phyloP scores from a whole-genome alignment of 306 rosid genomes.

The Cucurbita ficifolia region DNA sequence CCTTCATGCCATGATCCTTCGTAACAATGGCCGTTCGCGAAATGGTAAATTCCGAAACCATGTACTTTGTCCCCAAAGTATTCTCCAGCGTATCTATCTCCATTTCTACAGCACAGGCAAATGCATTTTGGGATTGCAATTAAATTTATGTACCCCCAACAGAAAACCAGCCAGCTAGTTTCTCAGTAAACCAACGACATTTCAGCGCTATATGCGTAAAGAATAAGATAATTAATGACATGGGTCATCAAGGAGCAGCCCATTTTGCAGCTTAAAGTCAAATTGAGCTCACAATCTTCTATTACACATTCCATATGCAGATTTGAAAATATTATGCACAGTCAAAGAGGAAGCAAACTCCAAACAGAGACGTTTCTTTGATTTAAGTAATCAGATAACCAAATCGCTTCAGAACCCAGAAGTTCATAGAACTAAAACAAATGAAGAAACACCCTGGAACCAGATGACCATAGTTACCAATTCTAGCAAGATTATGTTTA shows the following conservation, averaged over 20 bases:
- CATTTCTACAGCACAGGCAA: conserved; percentile 53
- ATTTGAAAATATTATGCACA: neutral
- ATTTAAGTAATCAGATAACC: neutral
- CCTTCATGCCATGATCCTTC: conserved; percentile 99
- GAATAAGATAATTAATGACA: neutral
- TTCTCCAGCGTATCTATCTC: conserved; percentile 94
- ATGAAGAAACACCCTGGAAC: neutral
- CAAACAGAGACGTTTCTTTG: neutral
- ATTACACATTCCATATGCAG: neutral
- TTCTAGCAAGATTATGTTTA: neutral
- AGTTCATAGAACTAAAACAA: neutral
- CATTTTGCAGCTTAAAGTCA: neutral
- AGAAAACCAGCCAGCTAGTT: neutral
- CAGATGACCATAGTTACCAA: neutral
- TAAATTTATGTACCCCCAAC: neutral
- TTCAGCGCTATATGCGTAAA: neutral
- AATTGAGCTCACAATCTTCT: neutral
- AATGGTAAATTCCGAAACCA: conserved; percentile 88
- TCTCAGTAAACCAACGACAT: neutral
- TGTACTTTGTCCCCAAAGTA: conserved; percentile 93
- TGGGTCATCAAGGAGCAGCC: neutral
- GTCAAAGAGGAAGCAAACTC: neutral
- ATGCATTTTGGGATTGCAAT: conserved; percentile 1
- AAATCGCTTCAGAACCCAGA: neutral
- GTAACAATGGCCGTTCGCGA: conserved; percentile 86